A percentile compares a stretch with the other conserved stretches of the same genome.
Conservation (phyloP, 2,329 filamentous ascomycete genomes). For the Fonsecaea pedrosoi region DNA sequence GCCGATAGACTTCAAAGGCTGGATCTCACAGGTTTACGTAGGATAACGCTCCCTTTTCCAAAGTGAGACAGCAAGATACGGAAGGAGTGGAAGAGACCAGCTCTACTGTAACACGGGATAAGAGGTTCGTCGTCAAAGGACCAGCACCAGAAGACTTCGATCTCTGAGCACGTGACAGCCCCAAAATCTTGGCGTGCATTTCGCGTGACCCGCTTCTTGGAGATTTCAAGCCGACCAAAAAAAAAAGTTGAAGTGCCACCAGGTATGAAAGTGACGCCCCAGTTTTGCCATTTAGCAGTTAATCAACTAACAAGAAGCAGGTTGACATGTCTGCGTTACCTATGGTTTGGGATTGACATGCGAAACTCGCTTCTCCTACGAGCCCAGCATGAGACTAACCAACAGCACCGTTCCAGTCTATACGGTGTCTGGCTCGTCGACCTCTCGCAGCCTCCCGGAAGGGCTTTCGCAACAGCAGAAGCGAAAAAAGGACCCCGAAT, state of each 20-base stretch:
- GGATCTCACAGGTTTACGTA: not conserved
- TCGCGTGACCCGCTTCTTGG: not conserved
- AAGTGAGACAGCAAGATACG: not conserved
- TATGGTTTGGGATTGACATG: conserved; percentile 1
- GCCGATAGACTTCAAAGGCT: not conserved
- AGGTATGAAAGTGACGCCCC: conserved; percentile 13
- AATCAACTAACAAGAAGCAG: conserved; percentile 9
- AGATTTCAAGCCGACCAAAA: not conserved
- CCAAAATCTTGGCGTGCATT: conserved; percentile 4
- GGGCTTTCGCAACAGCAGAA: conserved; percentile 93
- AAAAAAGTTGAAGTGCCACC: conserved; percentile 20
- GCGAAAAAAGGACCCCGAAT: conserved; percentile 90
- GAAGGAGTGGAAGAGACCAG: not conserved
- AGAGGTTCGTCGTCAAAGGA: not conserved
- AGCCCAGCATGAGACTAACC: conserved; percentile 54
- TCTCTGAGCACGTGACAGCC: not conserved
- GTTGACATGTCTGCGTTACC: not conserved
- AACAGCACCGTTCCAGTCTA: conserved; percentile 88
- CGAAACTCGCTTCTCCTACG: not conserved
- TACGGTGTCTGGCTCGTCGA: conserved; percentile 90
- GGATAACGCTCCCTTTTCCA: not conserved
- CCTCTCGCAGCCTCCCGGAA: conserved; percentile 85
- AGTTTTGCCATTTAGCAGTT: not conserved
- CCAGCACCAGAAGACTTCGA: not conserved
- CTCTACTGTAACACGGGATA: not conserved